Base-by-base conservation (phyloP, 2,329 filamentous ascomycete species). In the Rachicladosporium sp. region DNA sequence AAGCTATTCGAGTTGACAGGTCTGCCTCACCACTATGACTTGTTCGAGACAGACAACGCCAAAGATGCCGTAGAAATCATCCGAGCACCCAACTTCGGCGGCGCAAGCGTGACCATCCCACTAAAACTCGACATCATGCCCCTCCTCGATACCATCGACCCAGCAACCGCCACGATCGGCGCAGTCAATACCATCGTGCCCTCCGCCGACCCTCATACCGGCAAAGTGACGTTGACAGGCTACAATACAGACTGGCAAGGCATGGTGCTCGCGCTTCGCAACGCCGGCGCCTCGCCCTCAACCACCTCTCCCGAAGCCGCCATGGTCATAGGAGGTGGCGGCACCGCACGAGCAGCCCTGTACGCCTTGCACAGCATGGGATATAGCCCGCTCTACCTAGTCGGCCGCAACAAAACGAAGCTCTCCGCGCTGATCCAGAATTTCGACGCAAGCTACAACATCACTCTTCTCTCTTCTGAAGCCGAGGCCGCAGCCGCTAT, bases 241-340 rank as follows among this genome's bases (percentile, higher is more conserved):
- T 83, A 88, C 58, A 98, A 98, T 62, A 98, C 91, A 9, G 91
- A 98, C 65, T 98, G 87, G 82, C 74, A 78, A 54, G 91, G 91
- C 46, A 98, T 98, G 78, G 77, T 82, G 2, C 76, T 82, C 49
- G 80, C 84, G 3, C 72, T 98, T 11, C 76, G 73, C 42, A 74
- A 75, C 33, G 78, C 76, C 2, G 84, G 84, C 6, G 67, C 82
- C 31, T 27, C 23, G 23, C 42, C 45, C 8, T 33, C 47, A 4
- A 42, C 45, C 5, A 53, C 57, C 3, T 57, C 56, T 9, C 52
- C 58, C 2, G 63, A 68, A 32, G 73, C 78, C 40, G 89, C 76
- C 21, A 74, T 95, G 48, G 84, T 96, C 10, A 76, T 98, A 40
- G 91, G 91, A 3, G 85, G 86, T 6, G 91, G 91, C 10, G 91